Evolutionary conservation across 106 monocot species (phyloP).

Genomic region (Dendrobium catenatum): DNA sequence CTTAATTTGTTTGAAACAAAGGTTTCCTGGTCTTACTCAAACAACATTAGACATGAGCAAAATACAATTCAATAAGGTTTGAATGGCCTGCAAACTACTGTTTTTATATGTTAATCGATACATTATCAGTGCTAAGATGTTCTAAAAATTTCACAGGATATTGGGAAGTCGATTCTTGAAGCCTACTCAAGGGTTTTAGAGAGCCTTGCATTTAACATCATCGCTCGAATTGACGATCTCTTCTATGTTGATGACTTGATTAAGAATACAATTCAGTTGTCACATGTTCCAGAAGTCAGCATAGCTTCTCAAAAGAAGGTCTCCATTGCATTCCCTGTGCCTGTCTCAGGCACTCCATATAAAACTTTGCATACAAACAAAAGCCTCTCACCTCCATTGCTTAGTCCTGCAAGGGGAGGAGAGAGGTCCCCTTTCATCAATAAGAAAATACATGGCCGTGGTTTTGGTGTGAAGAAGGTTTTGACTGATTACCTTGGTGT

Average conservation of each 20-base stretch:
- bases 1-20: constrained; percentile 80
- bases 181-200: constrained; percentile 93
- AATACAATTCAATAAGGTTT: constrained; percentile 89
- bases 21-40: constrained; percentile 84
- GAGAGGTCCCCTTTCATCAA: constrained; percentile 39
- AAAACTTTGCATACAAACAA: constrained; percentile 49
- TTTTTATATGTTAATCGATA: background rate
- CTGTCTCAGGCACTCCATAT: constrained; percentile 64
- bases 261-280: constrained; percentile 43
- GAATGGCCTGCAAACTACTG: background rate
- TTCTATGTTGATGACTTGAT: constrained; percentile 67
- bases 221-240: constrained; percentile 83
- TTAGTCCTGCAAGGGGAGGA: constrained; percentile 24
- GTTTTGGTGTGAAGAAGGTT: constrained; percentile 68
- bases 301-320: constrained; percentile 30
- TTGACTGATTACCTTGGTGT: constrained; percentile 50
- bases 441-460: constrained; percentile 27
- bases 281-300: constrained; percentile 19
- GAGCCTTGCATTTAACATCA: constrained; percentile 87
- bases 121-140: background rate
- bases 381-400: constrained; percentile 41
- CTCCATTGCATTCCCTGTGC: constrained; percentile 36
- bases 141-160: constrained; percentile 39
- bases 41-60: constrained; percentile 86
- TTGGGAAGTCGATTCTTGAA: constrained; percentile 87